Base-by-base conservation (phyloP, 805 yeast genomes). In the Candida broadrunensis region DNA sequence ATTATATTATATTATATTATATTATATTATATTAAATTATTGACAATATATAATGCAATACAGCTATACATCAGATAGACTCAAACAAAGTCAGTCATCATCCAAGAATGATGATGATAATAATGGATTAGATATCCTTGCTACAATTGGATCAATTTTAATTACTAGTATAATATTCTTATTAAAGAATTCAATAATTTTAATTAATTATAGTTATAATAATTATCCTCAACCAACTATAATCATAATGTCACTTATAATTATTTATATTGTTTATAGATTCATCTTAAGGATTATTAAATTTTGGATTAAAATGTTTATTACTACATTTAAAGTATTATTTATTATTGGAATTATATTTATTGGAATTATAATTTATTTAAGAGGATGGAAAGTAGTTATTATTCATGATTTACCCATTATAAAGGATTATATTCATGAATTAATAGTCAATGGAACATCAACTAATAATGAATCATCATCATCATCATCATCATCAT, bases 301-400 rank as follows among this genome's bases (percentile, higher is more conserved):
- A 37, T 41, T 58, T 42, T 58, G 64, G 63, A 17, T 54, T n/a
- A 31, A 39, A 3, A 34, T 58, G 29, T 33, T 59, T 7, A 35
- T 56, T n/a, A 33, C 48, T 7, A 37, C 47, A 15, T n/a, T 57
- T 17, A 61, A 57, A 41, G 34, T 52, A 2, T 33, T 49, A n/a
- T 33, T 55, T 4, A 35, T 48, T 3, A 18, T 58, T 29, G 27
- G 47, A 1, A 26, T 55, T 23, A 24, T 57, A 9, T 14, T 41
- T 21, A 13, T 51, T 7, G 45, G 45, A 4, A 41, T 50, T 16
- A 30, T 49, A 15, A 35, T 59, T 1, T 58, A 57, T 36, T 33
- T 55, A 12, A 44, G 65, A 29, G 64, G 65, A 1, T 46, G 46
- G 42, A 40, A 44, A 15, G 36, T 46, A 4, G 45, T 59, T n/a